These are phyloP conservation scores for Colletotrichum sp. DNA, from an alignment of 2,329 filamentous ascomycete species.

Conservation along the genomic window DNA sequence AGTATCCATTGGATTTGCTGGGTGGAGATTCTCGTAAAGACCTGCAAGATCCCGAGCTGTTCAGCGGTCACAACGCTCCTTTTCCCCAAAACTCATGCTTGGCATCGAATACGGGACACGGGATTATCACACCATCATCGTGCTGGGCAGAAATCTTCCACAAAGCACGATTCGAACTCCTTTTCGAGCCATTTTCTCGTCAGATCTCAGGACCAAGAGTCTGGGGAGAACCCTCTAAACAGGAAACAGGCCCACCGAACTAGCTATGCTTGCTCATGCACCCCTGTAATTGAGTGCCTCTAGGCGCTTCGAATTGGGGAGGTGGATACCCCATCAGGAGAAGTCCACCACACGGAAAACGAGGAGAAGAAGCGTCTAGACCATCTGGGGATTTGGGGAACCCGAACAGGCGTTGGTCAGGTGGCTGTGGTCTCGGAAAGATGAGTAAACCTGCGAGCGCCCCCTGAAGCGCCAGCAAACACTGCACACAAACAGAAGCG, in stretches of 20 bases:
- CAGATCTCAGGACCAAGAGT: background rate
- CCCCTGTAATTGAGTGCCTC: background rate
- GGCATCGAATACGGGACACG: background rate
- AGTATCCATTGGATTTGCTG: background rate
- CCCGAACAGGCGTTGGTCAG: background rate
- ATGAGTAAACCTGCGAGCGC: background rate
- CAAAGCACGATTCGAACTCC: background rate
- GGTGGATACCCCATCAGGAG: background rate
- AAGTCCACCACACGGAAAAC: background rate
- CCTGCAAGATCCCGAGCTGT: background rate
- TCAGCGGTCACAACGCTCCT: background rate
- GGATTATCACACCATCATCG: background rate
- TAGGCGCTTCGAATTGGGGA: background rate
- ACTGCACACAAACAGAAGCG: background rate
- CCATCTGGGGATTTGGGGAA: background rate
- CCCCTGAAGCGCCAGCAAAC: background rate
- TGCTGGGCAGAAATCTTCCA: background rate
- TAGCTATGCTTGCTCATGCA: conserved; percentile 1
- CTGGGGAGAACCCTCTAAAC: conserved; percentile 2
- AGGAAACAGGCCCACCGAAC: conserved; percentile 12
- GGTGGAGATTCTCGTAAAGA: background rate
- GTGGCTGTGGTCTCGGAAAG: background rate
- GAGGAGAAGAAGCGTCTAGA: background rate
- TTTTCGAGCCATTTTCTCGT: background rate
- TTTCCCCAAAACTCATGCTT: background rate